These are phyloP conservation scores for Remersonia thermophila DNA, from an alignment of 2,329 filamentous ascomycete genomes.

Conservation along the genomic window DNA sequence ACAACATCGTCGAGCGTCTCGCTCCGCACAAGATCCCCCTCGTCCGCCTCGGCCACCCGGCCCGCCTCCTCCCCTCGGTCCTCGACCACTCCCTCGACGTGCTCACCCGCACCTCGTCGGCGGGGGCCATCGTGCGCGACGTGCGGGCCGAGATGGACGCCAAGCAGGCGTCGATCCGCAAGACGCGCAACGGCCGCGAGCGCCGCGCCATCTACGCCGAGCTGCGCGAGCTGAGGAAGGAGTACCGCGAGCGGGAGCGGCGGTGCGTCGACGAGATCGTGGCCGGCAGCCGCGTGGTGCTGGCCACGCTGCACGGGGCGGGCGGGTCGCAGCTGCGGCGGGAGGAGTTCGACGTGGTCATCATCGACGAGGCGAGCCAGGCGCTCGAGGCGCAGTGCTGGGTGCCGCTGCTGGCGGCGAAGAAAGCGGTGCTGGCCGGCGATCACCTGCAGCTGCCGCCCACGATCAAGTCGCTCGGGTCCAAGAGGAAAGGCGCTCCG, in stretches of 20 bases:
- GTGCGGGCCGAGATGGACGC: conserved; percentile 86
- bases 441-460: conserved; percentile 91
- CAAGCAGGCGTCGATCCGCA: conserved; percentile 78
- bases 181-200: conserved; percentile 71
- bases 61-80: conserved; percentile 76
- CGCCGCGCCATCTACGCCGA: conserved; percentile 72
- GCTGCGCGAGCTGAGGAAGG: conserved; percentile 71
- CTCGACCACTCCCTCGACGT: conserved; percentile 84
- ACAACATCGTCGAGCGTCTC: conserved; percentile 93
- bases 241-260: conserved; percentile 75
- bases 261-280: conserved; percentile 70
- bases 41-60: conserved; percentile 83
- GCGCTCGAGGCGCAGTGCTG: conserved; percentile 94
- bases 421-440: conserved; percentile 80
- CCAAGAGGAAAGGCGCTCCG: conserved; percentile 27
- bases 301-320: conserved; percentile 85
- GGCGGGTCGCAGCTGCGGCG: conserved; percentile 72
- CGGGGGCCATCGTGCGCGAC: conserved; percentile 78
- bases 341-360: conserved; percentile 80
- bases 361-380: conserved; percentile 93
- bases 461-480: conserved; percentile 73
- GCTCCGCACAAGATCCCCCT: conserved; percentile 76
- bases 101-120: conserved; percentile 79
- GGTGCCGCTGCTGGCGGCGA: conserved; percentile 72
- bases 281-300: conserved; percentile 67